These are phyloP conservation scores for Omphalotus guepiniiformis DNA, from an alignment of 768 basidiomycete genomes.

Conservation along the genomic window DNA sequence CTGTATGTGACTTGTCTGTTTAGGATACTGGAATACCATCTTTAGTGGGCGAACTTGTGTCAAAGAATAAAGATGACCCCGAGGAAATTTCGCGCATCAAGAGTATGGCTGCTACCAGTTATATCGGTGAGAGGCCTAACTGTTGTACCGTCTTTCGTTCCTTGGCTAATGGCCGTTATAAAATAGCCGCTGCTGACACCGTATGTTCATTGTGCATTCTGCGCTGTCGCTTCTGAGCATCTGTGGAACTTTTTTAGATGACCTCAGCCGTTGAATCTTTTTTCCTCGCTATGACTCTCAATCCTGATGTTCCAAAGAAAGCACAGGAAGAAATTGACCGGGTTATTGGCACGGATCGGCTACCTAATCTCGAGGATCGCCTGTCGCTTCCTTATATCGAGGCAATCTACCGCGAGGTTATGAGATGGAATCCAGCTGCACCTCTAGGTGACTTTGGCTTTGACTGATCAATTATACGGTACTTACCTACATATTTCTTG, in stretches of 20 bases:
- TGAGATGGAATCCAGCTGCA: background rate
- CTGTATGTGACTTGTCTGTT: background rate
- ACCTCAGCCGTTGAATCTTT: slow-evolving; percentile 10
- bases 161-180: background rate
- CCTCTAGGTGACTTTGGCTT: background rate
- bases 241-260: background rate
- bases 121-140: background rate
- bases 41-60: background rate
- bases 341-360: slow-evolving; percentile 18
- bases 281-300: slow-evolving; percentile 12
- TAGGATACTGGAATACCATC: background rate
- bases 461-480: background rate
- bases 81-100: background rate
- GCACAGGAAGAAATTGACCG: slow-evolving; percentile 24
- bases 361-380: slow-evolving; percentile 21
- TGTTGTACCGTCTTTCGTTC: background rate
- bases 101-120: background rate
- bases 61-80: background rate
- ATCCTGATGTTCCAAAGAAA: slow-evolving; percentile 14
- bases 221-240: background rate
- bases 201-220: background rate
- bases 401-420: background rate
- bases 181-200: background rate
- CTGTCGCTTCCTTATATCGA: slow-evolving; percentile 1
- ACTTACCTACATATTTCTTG: background rate